These are phyloP conservation scores for Colletotrichum cordylinicola DNA, from an alignment of 2,329 filamentous ascomycete species.

Conservation along the genomic window DNA sequence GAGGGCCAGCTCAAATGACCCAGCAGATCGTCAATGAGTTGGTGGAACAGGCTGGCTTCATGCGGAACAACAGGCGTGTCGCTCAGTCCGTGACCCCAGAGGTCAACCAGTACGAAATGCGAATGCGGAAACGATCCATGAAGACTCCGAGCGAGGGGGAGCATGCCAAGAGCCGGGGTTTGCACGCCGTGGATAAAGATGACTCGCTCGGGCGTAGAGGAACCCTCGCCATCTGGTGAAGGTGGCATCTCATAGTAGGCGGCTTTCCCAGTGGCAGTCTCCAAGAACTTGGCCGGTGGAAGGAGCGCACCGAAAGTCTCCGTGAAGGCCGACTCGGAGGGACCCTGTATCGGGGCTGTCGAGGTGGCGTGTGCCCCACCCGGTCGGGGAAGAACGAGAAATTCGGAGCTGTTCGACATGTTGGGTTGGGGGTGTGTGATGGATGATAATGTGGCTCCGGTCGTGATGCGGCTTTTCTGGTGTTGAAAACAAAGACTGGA, in stretches of 20 bases:
- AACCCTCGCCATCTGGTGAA: neutral
- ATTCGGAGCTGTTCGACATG: neutral
- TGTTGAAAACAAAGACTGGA: neutral
- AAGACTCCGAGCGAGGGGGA: constrained; percentile 44
- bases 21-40: constrained; percentile 43
- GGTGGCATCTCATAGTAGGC: constrained; percentile 44
- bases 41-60: constrained; percentile 45
- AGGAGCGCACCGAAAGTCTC: constrained; percentile 42
- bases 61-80: constrained; percentile 51
- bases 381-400: neutral
- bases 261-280: constrained; percentile 36
- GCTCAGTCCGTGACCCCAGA: constrained; percentile 60
- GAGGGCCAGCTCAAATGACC: constrained; percentile 43
- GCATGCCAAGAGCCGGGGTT: constrained; percentile 54
- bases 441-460: neutral
- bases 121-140: constrained; percentile 37
- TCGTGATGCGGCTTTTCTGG: neutral
- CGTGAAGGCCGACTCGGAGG: constrained; percentile 41
- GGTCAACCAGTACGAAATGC: constrained; percentile 50
- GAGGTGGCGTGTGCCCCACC: neutral
- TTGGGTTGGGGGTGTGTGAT: neutral
- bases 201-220: constrained; percentile 30
- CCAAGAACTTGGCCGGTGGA: constrained; percentile 39
- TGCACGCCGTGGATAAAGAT: constrained; percentile 57
- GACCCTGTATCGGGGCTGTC: constrained; percentile 33